These are phyloP conservation scores for Austroboletus festivus DNA, from an alignment of 768 basidiomycete species.

Conservation along the genomic window DNA sequence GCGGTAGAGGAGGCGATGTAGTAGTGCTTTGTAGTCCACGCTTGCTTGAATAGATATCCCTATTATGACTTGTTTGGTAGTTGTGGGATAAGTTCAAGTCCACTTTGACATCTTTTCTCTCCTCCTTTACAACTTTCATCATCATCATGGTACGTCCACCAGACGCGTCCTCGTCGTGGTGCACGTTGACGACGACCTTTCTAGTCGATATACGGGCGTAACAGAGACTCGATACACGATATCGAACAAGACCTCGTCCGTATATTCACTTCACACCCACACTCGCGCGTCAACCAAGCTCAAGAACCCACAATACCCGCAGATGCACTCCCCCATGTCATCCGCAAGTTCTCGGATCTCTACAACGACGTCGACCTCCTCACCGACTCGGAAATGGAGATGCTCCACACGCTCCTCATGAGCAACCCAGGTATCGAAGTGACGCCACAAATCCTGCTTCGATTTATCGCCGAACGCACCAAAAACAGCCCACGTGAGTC, in stretches of 20 bases:
- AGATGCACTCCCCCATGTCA: conserved; percentile 65
- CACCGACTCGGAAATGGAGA: conserved; percentile 55
- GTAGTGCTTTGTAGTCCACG: not conserved
- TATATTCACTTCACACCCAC: conserved; percentile 65
- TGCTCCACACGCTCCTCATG: conserved; percentile 56
- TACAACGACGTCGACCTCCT: conserved; percentile 65
- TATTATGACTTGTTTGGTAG: conserved; percentile 22
- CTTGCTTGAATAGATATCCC: too few species aligned
- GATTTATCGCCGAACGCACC: conserved; percentile 62
- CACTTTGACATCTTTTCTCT: too few species aligned
- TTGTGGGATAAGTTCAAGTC: too few species aligned
- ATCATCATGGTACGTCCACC: conserved; percentile 22
- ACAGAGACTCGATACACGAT: conserved; percentile 67
- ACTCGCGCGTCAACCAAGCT: conserved; percentile 53
- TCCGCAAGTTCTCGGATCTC: conserved; percentile 57
- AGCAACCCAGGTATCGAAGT: conserved; percentile 63
- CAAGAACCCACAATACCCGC: conserved; percentile 68
- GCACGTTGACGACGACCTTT: not conserved
- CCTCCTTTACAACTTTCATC: not conserved
- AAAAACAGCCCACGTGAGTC: conserved; percentile 35
- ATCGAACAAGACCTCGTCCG: conserved; percentile 66
- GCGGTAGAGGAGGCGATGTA: conserved; percentile 12
- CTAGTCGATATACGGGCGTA: conserved; percentile 48
- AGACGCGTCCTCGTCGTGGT: conserved; percentile 8
- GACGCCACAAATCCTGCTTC: conserved; percentile 62